phyloP scores from a whole-genome alignment of 1,284 basidiomycete species.

The Ustilago bromivora region DNA sequence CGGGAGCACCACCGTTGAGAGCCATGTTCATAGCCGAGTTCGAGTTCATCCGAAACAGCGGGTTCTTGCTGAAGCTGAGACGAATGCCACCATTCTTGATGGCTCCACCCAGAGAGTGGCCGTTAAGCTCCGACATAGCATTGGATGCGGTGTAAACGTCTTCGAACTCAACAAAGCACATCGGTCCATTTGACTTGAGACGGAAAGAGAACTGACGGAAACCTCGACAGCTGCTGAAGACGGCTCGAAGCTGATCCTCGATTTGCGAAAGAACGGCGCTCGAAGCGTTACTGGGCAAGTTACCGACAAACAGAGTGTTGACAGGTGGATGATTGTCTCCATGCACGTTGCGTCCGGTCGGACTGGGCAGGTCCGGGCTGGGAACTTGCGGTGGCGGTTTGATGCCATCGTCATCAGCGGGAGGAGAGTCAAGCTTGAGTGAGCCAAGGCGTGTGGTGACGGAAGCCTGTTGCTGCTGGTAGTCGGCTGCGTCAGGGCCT shows the following conservation, averaged over 20 bases:
- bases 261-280: conserved; percentile 75
- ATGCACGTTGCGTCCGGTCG: conserved; percentile 51
- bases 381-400: conserved; percentile 29
- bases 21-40: conserved; percentile 44
- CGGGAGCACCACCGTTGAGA: conserved; percentile 12
- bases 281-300: conserved; percentile 55
- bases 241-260: conserved; percentile 83
- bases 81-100: conserved; percentile 91
- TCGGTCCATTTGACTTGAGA: conserved; percentile 94
- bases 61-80: conserved; percentile 78
- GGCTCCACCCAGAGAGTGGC: conserved; percentile 86
- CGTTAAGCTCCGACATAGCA: conserved; percentile 88
- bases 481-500: conserved; percentile 28
- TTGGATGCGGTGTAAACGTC: conserved; percentile 85
- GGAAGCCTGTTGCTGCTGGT: conserved; percentile 7
- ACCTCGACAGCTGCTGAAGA: conserved; percentile 83
- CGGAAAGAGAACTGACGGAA: conserved; percentile 93
- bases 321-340: conserved; percentile 62
- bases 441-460: conserved; percentile 49
- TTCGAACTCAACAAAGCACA: conserved; percentile 94
- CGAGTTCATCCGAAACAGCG: conserved; percentile 59
- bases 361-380: conserved; percentile 48
- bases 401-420: conserved; percentile 23
- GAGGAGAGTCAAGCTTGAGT: conserved; percentile 51
- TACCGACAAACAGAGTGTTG: conserved; percentile 64